A percentile compares a stretch with the other conserved stretches of the same genome.
These are phyloP conservation scores for Vitis amurensis DNA, from an alignment of 164 flowering plant species.

Conservation along the genomic window DNA sequence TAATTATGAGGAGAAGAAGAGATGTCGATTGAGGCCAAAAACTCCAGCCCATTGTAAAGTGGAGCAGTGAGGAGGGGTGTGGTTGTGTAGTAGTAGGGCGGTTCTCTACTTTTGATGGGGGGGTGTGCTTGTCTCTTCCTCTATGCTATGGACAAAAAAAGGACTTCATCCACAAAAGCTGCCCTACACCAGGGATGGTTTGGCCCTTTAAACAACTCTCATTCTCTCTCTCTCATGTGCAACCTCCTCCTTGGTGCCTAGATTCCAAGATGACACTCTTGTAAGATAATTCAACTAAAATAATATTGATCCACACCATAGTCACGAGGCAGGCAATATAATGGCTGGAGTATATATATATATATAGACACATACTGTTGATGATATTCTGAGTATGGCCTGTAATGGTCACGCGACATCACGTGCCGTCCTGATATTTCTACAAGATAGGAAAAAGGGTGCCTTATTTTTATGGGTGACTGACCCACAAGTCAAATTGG, in stretches of 20 bases:
- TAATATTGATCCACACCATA: conserved; percentile 6
- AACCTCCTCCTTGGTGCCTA: conserved; percentile 32
- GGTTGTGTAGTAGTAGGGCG: no score
- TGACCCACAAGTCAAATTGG: background rate
- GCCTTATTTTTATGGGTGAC: conserved; percentile 11
- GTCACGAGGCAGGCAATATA: conserved; percentile 25
- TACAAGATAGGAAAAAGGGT: background rate
- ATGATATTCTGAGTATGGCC: conserved; percentile 10
- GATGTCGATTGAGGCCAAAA: no score
- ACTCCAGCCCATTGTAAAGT: background rate
- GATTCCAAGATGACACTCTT: conserved; percentile 35
- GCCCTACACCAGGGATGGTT: conserved; percentile 19
- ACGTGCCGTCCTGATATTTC: conserved; percentile 22
- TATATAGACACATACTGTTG: background rate
- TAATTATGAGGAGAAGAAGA: no score
- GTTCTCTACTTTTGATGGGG: conserved; percentile 27
- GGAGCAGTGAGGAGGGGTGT: background rate
- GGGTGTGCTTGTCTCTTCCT: conserved; percentile 25
- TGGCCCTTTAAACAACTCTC: conserved; percentile 2
- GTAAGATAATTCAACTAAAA: conserved; percentile 16
- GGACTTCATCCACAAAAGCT: conserved; percentile 21
- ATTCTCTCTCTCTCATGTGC: conserved; percentile 32
- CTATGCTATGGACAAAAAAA: conserved; percentile 20
- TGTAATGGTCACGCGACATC: conserved; percentile 31
- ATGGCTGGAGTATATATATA: no score